phyloP scores from a whole-genome alignment of 2,329 filamentous ascomycete species.

The Raffaelea deltoideospora region DNA sequence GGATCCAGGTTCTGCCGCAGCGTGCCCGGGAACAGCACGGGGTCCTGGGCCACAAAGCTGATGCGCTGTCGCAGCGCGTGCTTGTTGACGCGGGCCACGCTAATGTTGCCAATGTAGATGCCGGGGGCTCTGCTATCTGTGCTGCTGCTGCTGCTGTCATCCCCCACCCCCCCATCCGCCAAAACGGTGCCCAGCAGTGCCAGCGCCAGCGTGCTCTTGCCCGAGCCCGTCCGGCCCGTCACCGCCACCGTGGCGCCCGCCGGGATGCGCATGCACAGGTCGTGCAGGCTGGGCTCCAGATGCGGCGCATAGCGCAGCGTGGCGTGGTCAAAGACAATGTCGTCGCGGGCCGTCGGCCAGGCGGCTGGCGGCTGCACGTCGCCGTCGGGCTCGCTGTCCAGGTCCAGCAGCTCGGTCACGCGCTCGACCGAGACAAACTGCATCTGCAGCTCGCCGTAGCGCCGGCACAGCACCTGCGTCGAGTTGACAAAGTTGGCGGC shows the following conservation, averaged over 20 bases:
- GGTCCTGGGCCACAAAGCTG: slow-evolving; percentile 50
- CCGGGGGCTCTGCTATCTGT: slow-evolving; percentile 24
- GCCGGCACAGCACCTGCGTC: slow-evolving; percentile 60
- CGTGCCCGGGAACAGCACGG: slow-evolving; percentile 43
- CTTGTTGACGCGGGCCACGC: slow-evolving; percentile 38
- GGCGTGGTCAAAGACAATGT: slow-evolving; percentile 62
- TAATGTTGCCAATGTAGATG: slow-evolving; percentile 38
- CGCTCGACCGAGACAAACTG: slow-evolving; percentile 84
- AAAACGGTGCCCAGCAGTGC: slow-evolving; percentile 41
- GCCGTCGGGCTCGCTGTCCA: slow-evolving; percentile 61
- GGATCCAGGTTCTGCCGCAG: slow-evolving; percentile 55
- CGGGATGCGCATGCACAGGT: slow-evolving; percentile 59
- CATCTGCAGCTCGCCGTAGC: slow-evolving; percentile 77
- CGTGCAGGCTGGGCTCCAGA: slow-evolving; percentile 55
- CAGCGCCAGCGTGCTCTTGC: slow-evolving; percentile 64
- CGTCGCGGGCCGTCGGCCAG: slow-evolving; percentile 61
- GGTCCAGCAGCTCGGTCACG: slow-evolving; percentile 63
- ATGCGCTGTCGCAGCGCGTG: slow-evolving; percentile 40
- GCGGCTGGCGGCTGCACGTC: slow-evolving; percentile 42
- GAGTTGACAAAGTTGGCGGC: slow-evolving; percentile 53
- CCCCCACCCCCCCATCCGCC: too few species aligned
- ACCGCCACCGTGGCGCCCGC: slow-evolving; percentile 47
- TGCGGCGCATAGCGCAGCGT: slow-evolving; percentile 67
- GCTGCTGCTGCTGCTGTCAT: too few species aligned
- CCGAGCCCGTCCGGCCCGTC: slow-evolving; percentile 71